phyloP scores from a whole-genome alignment of 2,329 filamentous ascomycete species.

The Ampelomyces quisqualis region DNA sequence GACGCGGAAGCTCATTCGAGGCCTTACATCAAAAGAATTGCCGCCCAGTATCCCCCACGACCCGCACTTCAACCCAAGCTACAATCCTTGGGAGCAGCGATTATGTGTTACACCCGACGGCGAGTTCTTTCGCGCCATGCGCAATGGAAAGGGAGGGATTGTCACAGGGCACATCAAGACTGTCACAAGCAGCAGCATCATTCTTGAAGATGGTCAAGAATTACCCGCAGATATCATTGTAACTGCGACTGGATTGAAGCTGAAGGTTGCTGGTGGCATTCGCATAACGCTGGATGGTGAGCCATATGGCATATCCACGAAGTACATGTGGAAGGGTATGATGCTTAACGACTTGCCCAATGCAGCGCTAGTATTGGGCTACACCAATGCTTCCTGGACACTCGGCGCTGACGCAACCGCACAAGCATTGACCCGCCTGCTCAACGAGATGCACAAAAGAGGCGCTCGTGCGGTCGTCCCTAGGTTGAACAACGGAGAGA shows the following conservation, averaged over 20 bases:
- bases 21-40: conserved; percentile 49
- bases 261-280: conserved; percentile 55
- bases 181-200: conserved; percentile 50
- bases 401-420: conserved; percentile 57
- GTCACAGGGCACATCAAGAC: conserved; percentile 53
- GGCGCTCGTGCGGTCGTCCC: background rate
- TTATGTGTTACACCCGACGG: conserved; percentile 64
- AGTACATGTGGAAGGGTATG: conserved; percentile 58
- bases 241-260: conserved; percentile 61
- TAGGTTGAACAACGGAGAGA: background rate
- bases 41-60: conserved; percentile 42
- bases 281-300: conserved; percentile 52
- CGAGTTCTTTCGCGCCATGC: conserved; percentile 55
- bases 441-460: background rate
- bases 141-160: conserved; percentile 51
- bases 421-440: conserved; percentile 9
- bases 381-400: conserved; percentile 60
- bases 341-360: conserved; percentile 65
- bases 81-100: conserved; percentile 63
- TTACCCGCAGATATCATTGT: conserved; percentile 60
- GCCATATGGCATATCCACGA: conserved; percentile 45
- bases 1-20: conserved; percentile 51
- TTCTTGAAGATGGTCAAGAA: conserved; percentile 48
- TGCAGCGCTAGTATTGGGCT: conserved; percentile 56
- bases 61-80: conserved; percentile 45